These are phyloP conservation scores for Kuraishia floccosa DNA, from an alignment of 805 yeast species.

Conservation along the genomic window DNA sequence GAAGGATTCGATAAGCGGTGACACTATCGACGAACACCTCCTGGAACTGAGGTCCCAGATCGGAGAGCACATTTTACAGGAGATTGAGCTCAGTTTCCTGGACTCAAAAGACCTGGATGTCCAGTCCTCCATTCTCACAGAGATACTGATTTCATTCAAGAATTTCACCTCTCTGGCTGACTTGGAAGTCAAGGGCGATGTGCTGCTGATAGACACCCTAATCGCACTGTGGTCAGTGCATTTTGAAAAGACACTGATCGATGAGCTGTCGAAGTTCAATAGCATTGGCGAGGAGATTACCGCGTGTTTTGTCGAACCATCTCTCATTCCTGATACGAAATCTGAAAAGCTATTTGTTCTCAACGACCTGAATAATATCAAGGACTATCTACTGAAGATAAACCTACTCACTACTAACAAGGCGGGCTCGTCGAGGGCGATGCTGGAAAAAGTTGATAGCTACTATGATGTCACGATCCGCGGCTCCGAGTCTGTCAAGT, in stretches of 20 bases:
- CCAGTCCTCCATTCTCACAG: constrained; percentile 8
- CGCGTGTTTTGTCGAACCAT: constrained; percentile 6
- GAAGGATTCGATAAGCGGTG: constrained; percentile 5
- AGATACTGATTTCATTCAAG: constrained; percentile 14
- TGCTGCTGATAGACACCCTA: constrained; percentile 7
- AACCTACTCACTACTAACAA: constrained; percentile 2
- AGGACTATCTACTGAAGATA: constrained; percentile 5
- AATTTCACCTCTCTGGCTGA: constrained; percentile 16
- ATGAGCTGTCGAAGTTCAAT: constrained; percentile 8
- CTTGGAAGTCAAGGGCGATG: constrained; percentile 5
- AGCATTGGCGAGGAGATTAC: constrained; percentile 9
- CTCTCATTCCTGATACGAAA: constrained; percentile 1
- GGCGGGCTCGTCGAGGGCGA: constrained; percentile 4
- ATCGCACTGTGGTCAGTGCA: constrained; percentile 9
- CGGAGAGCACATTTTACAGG: constrained; percentile 7
- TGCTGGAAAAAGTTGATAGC: constrained; percentile 7
- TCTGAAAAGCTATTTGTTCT: constrained; percentile 1
- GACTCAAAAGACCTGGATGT: constrained; percentile 6
- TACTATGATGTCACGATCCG: constrained; percentile 8
- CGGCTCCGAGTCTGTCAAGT: constrained; percentile 9
- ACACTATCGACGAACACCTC: constrained; percentile 4
- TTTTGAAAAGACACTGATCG: constrained; percentile 6
- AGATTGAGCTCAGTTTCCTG: constrained; percentile 5
- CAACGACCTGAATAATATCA: constrained; percentile 11
- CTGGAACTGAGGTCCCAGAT: constrained; percentile 11